Conservation (phyloP, 2,329 filamentous ascomycete genomes). For the Aspergillus neoniger region DNA sequence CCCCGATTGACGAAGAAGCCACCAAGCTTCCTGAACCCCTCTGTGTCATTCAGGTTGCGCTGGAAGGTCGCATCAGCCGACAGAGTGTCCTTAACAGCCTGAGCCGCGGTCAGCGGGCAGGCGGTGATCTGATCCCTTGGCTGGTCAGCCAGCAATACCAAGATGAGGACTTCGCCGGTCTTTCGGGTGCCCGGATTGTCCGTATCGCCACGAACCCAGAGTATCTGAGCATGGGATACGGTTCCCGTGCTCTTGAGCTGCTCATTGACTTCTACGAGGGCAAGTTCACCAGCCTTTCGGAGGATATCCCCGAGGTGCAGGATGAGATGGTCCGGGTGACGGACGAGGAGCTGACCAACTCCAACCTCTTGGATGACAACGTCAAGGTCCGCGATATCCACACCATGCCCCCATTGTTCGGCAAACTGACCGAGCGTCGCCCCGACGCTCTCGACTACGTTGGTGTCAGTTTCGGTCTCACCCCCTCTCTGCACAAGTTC, state of each 20-base stretch:
- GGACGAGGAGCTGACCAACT: conserved; percentile 75
- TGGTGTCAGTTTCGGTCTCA: conserved; percentile 93
- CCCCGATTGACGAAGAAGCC: conserved; percentile 75
- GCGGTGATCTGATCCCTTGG: conserved; percentile 96
- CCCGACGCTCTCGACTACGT: conserved; percentile 85
- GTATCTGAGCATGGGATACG: conserved; percentile 90
- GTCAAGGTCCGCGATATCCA: conserved; percentile 87
- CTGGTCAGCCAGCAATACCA: conserved; percentile 97
- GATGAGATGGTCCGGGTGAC: conserved; percentile 75
- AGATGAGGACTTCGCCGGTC: conserved; percentile 89
- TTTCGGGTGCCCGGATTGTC: conserved; percentile 89
- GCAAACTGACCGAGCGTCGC: conserved; percentile 79
- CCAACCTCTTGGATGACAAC: conserved; percentile 79
- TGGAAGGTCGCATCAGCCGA: conserved; percentile 92
- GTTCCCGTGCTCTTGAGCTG: conserved; percentile 81
- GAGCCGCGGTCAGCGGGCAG: conserved; percentile 82
- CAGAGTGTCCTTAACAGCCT: conserved; percentile 89
- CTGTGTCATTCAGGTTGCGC: conserved; percentile 88
- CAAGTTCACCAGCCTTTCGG: conserved; percentile 81
- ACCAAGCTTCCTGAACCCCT: conserved; percentile 86
- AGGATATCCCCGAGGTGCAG: conserved; percentile 58
- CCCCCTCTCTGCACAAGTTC: conserved; percentile 84
- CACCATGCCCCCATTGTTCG: conserved; percentile 90
- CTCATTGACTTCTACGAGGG: conserved; percentile 92
- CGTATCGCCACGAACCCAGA: conserved; percentile 96